These are phyloP conservation scores for Panaeolus papilionaceus DNA, from an alignment of 768 basidiomycete genomes.

Conservation along the genomic window DNA sequence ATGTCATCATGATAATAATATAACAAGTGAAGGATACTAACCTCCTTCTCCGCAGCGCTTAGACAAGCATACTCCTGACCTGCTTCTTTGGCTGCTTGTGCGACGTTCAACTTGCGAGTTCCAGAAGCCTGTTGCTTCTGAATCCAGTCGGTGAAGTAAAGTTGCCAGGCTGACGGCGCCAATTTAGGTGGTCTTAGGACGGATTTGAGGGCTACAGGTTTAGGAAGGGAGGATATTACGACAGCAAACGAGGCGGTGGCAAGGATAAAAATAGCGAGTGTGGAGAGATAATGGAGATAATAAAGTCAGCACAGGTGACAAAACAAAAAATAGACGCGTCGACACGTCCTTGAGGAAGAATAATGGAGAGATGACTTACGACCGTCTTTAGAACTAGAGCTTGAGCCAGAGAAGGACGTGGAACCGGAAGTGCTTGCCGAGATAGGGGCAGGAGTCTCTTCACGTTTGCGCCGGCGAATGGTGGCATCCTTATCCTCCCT, in stretches of 20 bases:
- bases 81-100: constrained; percentile 94
- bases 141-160: constrained; percentile 96
- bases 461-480: constrained; percentile 64
- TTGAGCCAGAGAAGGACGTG: constrained; percentile 20
- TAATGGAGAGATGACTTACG: constrained; percentile 43
- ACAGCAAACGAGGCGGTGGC: constrained; percentile 22
- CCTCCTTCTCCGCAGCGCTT: constrained; percentile 84
- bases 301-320: constrained; percentile 10
- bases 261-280: constrained; percentile 23
- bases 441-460: constrained; percentile 30
- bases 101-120: constrained; percentile 89
- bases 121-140: constrained; percentile 82
- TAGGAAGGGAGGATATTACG: constrained; percentile 16
- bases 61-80: constrained; percentile 88
- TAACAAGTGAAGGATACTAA: constrained; percentile 38
- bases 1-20: constrained; percentile 40
- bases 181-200: constrained; percentile 86
- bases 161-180: constrained; percentile 94
- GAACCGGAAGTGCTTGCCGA: constrained; percentile 39
- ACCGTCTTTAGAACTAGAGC: constrained; percentile 35
- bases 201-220: constrained; percentile 67
- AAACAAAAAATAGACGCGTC: background rate
- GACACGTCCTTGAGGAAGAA: constrained; percentile 3
- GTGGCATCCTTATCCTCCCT: constrained; percentile 74
- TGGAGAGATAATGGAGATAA: constrained; percentile 15